Evolutionary conservation across 1,284 basidiomycete species (phyloP).

Genomic region (Polyporus tsugae): DNA sequence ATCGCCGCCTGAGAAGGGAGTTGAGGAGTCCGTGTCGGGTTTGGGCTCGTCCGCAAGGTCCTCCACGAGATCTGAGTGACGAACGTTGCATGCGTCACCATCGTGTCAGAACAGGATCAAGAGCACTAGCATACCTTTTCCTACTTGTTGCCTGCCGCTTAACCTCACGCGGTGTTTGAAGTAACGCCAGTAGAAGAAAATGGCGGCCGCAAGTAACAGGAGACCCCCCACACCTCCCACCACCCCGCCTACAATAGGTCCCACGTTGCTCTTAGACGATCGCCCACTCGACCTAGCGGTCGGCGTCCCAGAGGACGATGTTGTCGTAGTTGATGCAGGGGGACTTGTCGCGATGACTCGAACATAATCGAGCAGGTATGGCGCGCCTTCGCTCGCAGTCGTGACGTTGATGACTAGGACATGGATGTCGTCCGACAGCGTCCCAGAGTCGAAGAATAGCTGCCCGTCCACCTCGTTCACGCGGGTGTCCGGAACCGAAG

Average conservation of each 20-base stretch:
- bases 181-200: slow-evolving; percentile 24
- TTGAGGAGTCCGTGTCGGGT: slow-evolving; percentile 10
- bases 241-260: slow-evolving; percentile 24
- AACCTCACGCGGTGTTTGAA: slow-evolving; percentile 22
- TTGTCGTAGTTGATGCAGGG: slow-evolving; percentile 3
- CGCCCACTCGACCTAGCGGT: background rate
- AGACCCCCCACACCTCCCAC: slow-evolving; percentile 20
- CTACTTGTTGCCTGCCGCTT: slow-evolving; percentile 12
- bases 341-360: slow-evolving; percentile 19
- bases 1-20: background rate
- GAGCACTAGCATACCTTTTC: slow-evolving; percentile 12
- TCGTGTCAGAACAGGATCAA: background rate
- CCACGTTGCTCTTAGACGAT: slow-evolving; percentile 18
- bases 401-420: slow-evolving; percentile 22
- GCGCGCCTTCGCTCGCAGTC: slow-evolving; percentile 18
- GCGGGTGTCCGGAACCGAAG: slow-evolving; percentile 7
- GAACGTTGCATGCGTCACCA: background rate
- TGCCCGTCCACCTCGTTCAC: slow-evolving; percentile 17
- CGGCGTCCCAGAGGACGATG: slow-evolving; percentile 9
- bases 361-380: slow-evolving; percentile 25
- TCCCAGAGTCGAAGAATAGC: slow-evolving; percentile 24
- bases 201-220: slow-evolving; percentile 14
- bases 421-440: slow-evolving; percentile 16
- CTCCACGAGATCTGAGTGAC: slow-evolving; percentile 22
- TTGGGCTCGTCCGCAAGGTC: slow-evolving; percentile 18